Evolutionary conservation across 805 yeast genomes (phyloP), one percentile per base, ranked within the genome.

Genomic region (Lipomyces japonicus): DNA sequence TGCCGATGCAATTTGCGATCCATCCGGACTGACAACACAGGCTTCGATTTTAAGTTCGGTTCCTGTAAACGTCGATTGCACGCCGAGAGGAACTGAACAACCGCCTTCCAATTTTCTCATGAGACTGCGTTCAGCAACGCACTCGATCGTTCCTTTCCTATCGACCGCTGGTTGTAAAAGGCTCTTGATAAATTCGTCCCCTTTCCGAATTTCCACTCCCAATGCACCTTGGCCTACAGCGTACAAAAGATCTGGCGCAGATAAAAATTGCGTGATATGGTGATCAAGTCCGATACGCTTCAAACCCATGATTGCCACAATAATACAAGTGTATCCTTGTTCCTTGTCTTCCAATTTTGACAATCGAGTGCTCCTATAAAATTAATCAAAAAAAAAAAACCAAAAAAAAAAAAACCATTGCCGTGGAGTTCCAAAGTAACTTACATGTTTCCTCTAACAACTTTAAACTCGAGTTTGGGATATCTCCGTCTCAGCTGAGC

Each of bases 181-280:
- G 48, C 75, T 68, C 59, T 71, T 71, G 68, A 86, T 78, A 43
- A 72, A 70, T 4, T 67, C 63, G 67, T 93, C 96, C 51, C 75
- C 77, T 51, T 76, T 76, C 61, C 95, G 77, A 59, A 91, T 86
- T 70, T 93, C 98, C 24, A 93, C 72, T 18, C 97, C 98, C 39
- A 93, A 70, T 0, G 97, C 97, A 57, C 98, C 98, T 71, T 93
- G 98, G n/a, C 98, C 98, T 40, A 93, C 96, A 1, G 98, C 96
- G 65, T 91, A 86, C 65, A 81, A 84, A 95, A 91, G 86, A 48
- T 83, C 86, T 30, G 86, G 84, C 3, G 81, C 75, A 48, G 82
- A 79, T 55, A 93, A 74, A 57, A 74, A 76, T 55, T 77, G 74
- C 4, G 96, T 81, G 64, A 93, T 88, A 66, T 97, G 75, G 59